Evolutionary conservation across 805 yeast species (phyloP).

Genomic region (Komagataella ulmi): DNA sequence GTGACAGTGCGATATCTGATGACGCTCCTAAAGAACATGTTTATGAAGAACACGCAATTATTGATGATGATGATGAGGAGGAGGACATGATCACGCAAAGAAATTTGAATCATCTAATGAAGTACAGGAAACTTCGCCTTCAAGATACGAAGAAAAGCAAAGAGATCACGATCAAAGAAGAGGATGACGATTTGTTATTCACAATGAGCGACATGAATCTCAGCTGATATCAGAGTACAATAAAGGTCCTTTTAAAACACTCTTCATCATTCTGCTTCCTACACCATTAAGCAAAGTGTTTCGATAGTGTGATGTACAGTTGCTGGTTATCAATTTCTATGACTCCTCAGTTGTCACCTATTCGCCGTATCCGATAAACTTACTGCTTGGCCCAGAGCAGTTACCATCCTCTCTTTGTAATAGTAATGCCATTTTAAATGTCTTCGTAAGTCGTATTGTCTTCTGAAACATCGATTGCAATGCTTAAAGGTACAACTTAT

Average conservation of each 20-base stretch:
- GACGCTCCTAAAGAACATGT: not conserved
- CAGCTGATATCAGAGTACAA: not conserved
- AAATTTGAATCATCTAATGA: not conserved
- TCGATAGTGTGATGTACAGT: too few species aligned
- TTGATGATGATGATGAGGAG: constrained; percentile 17
- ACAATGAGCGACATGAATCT: constrained; percentile 61
- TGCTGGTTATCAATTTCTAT: not conserved
- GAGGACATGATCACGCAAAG: constrained; percentile 7
- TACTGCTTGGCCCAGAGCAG: not conserved
- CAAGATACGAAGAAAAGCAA: constrained; percentile 1
- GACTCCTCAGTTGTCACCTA: not conserved
- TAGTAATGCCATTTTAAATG: constrained; percentile 41
- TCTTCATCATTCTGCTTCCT: too few species aligned
- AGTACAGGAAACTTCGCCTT: not conserved
- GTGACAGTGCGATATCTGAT: not conserved
- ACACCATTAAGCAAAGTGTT: too few species aligned
- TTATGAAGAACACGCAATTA: constrained; percentile 15
- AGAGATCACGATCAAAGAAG: constrained; percentile 25
- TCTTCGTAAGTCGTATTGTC: constrained; percentile 31
- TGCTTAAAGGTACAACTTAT: constrained; percentile 29
- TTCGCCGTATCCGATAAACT: not conserved
- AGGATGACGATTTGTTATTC: constrained; percentile 54
- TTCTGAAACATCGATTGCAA: constrained; percentile 41
- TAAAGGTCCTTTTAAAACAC: not conserved
- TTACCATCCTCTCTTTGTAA: constrained; percentile 2